Evolutionary conservation across 768 basidiomycete species (phyloP).

Genomic region (Tylopilus plumbeoviolaceoides): DNA sequence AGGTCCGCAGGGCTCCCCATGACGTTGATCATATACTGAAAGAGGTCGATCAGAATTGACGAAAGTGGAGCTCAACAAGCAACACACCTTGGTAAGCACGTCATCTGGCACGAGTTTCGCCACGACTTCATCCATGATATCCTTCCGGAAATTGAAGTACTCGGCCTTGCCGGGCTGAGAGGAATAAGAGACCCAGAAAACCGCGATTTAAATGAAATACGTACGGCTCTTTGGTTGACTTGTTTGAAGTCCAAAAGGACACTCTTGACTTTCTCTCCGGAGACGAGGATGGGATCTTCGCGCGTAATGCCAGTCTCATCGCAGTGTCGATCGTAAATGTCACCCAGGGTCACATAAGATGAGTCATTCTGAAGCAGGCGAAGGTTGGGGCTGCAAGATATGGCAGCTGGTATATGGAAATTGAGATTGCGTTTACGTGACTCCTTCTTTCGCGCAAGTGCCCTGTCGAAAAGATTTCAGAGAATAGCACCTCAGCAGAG

Average conservation of each 20-base stretch:
- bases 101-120: constrained; percentile 88
- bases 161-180: constrained; percentile 58
- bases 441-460: constrained; percentile 84
- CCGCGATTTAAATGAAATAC: constrained; percentile 5
- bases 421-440: constrained; percentile 84
- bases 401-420: constrained; percentile 87
- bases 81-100: constrained; percentile 70
- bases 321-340: constrained; percentile 92
- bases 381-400: constrained; percentile 78
- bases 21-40: constrained; percentile 84
- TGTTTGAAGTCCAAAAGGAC: constrained; percentile 58
- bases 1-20: constrained; percentile 83
- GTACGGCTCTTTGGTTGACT: constrained; percentile 40
- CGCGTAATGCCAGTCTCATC: constrained; percentile 66
- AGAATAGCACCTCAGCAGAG: not conserved
- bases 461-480: constrained; percentile 42
- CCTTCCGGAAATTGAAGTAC: constrained; percentile 69
- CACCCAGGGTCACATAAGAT: constrained; percentile 86
- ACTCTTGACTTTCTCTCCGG: constrained; percentile 79
- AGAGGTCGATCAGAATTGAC: not conserved
- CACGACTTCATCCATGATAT: constrained; percentile 84
- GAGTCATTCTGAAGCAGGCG: constrained; percentile 89
- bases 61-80: not conserved
- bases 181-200: not conserved
- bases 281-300: constrained; percentile 85